Evolutionary conservation across 2,329 filamentous ascomycete species (phyloP).

Genomic region (Hypomyces perniciosus): DNA sequence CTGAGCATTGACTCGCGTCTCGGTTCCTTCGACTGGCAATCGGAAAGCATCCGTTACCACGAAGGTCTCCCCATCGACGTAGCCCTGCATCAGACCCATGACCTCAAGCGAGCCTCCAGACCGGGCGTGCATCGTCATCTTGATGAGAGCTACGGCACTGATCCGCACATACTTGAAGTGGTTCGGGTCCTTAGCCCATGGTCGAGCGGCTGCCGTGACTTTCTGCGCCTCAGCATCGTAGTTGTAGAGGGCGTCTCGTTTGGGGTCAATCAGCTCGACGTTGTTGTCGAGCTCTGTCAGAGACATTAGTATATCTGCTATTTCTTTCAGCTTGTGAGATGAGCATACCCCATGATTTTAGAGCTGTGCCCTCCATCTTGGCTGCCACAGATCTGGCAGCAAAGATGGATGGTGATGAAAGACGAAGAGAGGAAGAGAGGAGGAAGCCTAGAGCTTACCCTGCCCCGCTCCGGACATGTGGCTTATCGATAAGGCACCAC

Average conservation of each 20-base stretch:
- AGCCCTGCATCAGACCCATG: constrained; percentile 98
- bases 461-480: too few relatives aligned
- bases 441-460: too few relatives aligned
- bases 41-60: constrained; percentile 92
- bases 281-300: constrained; percentile 80
- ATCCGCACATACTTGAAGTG: constrained; percentile 94
- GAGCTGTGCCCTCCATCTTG: constrained; percentile 22
- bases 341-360: constrained; percentile 23
- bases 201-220: constrained; percentile 54
- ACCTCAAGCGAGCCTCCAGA: constrained; percentile 87
- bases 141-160: constrained; percentile 86
- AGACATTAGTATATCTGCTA: background rate
- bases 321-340: background rate
- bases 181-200: constrained; percentile 73
- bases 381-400: background rate
- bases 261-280: constrained; percentile 74
- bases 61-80: constrained; percentile 77
- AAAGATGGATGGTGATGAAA: constrained; percentile 7
- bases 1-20: constrained; percentile 94
- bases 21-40: constrained; percentile 94
- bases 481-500: too few relatives aligned
- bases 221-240: constrained; percentile 69
- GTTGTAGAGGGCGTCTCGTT: constrained; percentile 84
- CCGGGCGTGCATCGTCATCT: constrained; percentile 99
- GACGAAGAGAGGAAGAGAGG: too few relatives aligned